Evolutionary conservation across 768 basidiomycete species (phyloP).

Genomic region (Peribolospora kevripleyi): DNA sequence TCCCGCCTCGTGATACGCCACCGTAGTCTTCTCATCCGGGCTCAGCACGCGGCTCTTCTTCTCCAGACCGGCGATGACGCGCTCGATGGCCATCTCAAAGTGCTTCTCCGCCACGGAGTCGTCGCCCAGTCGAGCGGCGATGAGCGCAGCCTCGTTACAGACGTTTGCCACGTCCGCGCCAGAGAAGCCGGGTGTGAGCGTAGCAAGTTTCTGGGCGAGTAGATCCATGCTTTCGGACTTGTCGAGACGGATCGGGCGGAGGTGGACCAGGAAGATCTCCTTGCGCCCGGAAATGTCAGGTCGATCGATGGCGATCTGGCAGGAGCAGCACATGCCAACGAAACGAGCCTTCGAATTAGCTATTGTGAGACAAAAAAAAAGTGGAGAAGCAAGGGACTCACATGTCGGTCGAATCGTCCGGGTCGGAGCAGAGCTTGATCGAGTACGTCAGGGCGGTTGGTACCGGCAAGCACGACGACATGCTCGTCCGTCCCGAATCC

Average conservation of each 20-base stretch:
- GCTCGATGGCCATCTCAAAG: constrained; percentile 93
- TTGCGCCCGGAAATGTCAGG: constrained; percentile 84
- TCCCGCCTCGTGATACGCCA: constrained; percentile 96
- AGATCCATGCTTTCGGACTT: constrained; percentile 13
- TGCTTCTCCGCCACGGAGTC: constrained; percentile 57
- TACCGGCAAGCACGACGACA: constrained; percentile 85
- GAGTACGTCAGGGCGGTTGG: constrained; percentile 88
- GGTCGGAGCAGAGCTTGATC: constrained; percentile 89
- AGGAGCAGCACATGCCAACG: no score
- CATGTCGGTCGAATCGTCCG: constrained; percentile 66
- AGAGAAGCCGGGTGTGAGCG: constrained; percentile 91
- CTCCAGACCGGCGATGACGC: constrained; percentile 91
- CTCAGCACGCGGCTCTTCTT: constrained; percentile 82
- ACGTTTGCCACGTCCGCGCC: constrained; percentile 98
- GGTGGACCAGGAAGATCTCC: constrained; percentile 82
- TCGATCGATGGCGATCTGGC: constrained; percentile 73
- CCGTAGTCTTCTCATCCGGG: constrained; percentile 89
- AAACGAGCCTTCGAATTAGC: no score
- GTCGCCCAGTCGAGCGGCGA: constrained; percentile 63
- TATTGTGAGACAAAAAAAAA: no score
- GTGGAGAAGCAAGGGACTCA: no score
- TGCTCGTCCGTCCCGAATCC: constrained; percentile 95
- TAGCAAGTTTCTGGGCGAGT: constrained; percentile 77
- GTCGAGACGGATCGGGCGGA: constrained; percentile 30
- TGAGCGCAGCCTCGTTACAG: constrained; percentile 88